These are phyloP conservation scores for Lepidium sativum DNA, from an alignment of 345 rosid species.

Conservation along the genomic window DNA sequence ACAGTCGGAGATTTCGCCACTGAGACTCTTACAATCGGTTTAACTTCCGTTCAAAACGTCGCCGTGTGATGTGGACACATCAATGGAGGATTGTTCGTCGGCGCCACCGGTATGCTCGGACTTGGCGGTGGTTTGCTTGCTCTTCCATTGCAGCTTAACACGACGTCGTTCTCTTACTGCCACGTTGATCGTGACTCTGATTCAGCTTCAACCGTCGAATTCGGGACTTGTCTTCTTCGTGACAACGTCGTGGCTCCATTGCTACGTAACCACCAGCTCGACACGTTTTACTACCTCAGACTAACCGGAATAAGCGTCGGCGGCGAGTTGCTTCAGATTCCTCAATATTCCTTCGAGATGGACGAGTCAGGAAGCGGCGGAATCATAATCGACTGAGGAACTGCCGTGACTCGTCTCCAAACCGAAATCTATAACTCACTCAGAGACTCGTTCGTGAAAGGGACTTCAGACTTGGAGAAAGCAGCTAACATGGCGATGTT, in stretches of 20 bases:
- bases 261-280: constrained; percentile 56
- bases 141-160: constrained; percentile 66
- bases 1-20: constrained; percentile 80
- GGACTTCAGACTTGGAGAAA: constrained; percentile 36
- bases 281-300: constrained; percentile 68
- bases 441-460: constrained; percentile 51
- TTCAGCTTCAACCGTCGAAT: constrained; percentile 65
- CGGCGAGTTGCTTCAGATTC: constrained; percentile 43
- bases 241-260: constrained; percentile 58
- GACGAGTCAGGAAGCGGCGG: constrained; percentile 74
- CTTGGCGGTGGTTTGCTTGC: constrained; percentile 84
- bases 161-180: constrained; percentile 63
- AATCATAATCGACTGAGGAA: constrained; percentile 80
- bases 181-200: constrained; percentile 91
- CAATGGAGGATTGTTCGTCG: constrained; percentile 69
- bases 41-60: constrained; percentile 41
- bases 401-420: constrained; percentile 74
- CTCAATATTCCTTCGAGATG: constrained; percentile 47
- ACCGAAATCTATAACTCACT: constrained; percentile 43
- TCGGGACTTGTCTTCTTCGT: constrained; percentile 30
- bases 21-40: constrained; percentile 63
- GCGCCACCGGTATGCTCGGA: constrained; percentile 84
- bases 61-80: constrained; percentile 88
- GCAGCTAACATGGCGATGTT: constrained; percentile 48
- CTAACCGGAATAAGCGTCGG: constrained; percentile 71